phyloP scores from a whole-genome alignment of 768 basidiomycete genomes.

The Boletellus ananiceps region DNA sequence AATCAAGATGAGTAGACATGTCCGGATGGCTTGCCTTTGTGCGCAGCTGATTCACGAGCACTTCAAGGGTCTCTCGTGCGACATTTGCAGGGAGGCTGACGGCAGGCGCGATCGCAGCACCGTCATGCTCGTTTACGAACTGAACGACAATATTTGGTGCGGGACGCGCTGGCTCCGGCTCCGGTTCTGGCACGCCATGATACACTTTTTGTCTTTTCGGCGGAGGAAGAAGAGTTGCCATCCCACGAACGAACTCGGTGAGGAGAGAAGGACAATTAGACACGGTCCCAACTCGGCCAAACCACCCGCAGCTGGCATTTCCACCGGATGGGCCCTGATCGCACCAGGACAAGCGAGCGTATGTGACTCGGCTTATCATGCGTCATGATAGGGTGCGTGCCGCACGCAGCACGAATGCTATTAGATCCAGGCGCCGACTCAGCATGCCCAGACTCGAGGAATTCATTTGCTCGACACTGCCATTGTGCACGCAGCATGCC shows the following conservation, averaged over 20 bases:
- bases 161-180: constrained; percentile 40
- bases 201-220: constrained; percentile 85
- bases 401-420: too few species aligned
- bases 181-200: constrained; percentile 67
- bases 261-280: neutral
- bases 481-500: too few species aligned
- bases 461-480: too few species aligned
- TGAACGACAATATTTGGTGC: constrained; percentile 81
- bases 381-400: too few species aligned
- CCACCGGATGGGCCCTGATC: too few species aligned
- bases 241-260: constrained; percentile 23
- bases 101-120: constrained; percentile 73
- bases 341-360: too few species aligned
- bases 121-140: constrained; percentile 89
- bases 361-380: too few species aligned
- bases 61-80: constrained; percentile 76
- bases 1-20: constrained; percentile 12
- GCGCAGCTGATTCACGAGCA: constrained; percentile 83
- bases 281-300: too few species aligned
- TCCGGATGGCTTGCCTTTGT: constrained; percentile 50
- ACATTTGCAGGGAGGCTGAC: constrained; percentile 89
- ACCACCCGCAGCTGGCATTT: too few species aligned
- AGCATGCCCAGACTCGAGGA: too few species aligned
- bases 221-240: constrained; percentile 85
- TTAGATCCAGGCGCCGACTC: too few species aligned